Conservation (phyloP, 306 rosid genomes). For the Arachis hypogaea region DNA sequence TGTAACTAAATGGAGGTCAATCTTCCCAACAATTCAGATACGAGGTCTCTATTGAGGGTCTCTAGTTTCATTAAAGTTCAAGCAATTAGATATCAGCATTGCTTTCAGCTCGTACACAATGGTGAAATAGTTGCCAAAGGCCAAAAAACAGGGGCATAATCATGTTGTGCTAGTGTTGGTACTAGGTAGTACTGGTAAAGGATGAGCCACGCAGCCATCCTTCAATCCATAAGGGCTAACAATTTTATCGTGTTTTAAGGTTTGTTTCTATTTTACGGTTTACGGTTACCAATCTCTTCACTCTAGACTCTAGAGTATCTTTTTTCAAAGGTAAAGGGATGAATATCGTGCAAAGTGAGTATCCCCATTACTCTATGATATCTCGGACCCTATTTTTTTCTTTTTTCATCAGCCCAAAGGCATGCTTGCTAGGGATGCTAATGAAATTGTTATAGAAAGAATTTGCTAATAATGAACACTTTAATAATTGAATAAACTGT, state of each 20-base stretch:
- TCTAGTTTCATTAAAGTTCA: background rate
- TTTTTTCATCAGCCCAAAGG: conserved; percentile 7
- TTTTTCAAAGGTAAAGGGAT: too few relatives aligned
- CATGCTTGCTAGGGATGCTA: conserved; percentile 17
- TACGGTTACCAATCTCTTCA: too few relatives aligned
- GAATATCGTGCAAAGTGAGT: too few relatives aligned
- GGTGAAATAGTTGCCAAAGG: conserved; percentile 5
- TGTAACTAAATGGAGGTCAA: conserved; percentile 26
- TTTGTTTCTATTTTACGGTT: conserved; percentile 8
- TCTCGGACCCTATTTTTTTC: background rate
- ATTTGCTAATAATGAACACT: conserved; percentile 6
- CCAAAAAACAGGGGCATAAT: conserved; percentile 19
- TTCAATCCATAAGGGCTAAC: background rate
- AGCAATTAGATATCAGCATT: background rate
- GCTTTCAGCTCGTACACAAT: background rate
- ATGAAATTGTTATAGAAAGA: background rate
- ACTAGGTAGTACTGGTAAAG: background rate
- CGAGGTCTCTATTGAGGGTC: conserved; percentile 29
- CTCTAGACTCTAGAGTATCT: too few relatives aligned
- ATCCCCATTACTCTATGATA: too few relatives aligned
- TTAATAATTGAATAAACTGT: conserved; percentile 20
- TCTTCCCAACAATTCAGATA: conserved; percentile 12
- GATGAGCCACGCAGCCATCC: conserved; percentile 19
- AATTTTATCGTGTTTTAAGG: conserved; percentile 1
- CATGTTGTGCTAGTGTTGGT: conserved; percentile 23